These are phyloP conservation scores for Diaporthe caulivora DNA, from an alignment of 2,329 filamentous ascomycete genomes.

Conservation along the genomic window DNA sequence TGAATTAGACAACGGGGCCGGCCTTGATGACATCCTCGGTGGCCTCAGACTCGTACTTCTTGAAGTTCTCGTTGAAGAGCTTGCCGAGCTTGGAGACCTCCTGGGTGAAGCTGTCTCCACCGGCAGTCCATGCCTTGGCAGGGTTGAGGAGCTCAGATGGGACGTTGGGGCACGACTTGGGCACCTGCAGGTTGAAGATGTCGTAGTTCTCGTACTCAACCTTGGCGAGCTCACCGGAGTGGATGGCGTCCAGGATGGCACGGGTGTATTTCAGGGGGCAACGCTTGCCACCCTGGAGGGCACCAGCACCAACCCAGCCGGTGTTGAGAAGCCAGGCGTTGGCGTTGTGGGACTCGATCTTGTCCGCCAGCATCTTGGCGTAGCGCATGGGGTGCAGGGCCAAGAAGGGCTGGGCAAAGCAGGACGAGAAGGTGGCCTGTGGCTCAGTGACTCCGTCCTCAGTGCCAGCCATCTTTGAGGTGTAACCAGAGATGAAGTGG, in stretches of 20 bases:
- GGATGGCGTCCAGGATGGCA: conserved; percentile 97
- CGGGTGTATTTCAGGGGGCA: conserved; percentile 99
- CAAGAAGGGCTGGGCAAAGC: conserved; percentile 99
- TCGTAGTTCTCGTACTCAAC: conserved; percentile 95
- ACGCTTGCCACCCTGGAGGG: conserved; percentile 91
- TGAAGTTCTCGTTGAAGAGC: conserved; percentile 97
- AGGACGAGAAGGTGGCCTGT: conserved; percentile 98
- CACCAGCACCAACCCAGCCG: conserved; percentile 94
- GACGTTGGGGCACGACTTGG: conserved; percentile 89
- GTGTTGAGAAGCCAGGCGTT: conserved; percentile 99
- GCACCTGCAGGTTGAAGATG: conserved; percentile 96
- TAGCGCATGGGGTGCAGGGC: conserved; percentile 99
- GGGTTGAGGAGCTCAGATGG: conserved; percentile 95
- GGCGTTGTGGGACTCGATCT: conserved; percentile 94
- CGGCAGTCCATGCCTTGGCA: conserved; percentile 89
- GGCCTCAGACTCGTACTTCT: conserved; percentile 90
- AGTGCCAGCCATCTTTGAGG: conserved; percentile 99
- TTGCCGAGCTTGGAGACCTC: conserved; percentile 92
- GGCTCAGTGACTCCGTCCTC: conserved; percentile 97
- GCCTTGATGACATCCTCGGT: conserved; percentile 82
- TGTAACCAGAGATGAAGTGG: conserved; percentile 99
- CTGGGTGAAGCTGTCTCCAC: conserved; percentile 82
- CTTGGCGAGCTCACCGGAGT: conserved; percentile 94
- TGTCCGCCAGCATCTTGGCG: conserved; percentile 97
- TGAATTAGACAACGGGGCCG: conserved; percentile 59